Percentiles rank a stretch among this genome's conserved stretches.
Evolutionary conservation across 2,329 filamentous ascomycete species (phyloP).

Genomic region (Dactylonectria macrodidyma): DNA sequence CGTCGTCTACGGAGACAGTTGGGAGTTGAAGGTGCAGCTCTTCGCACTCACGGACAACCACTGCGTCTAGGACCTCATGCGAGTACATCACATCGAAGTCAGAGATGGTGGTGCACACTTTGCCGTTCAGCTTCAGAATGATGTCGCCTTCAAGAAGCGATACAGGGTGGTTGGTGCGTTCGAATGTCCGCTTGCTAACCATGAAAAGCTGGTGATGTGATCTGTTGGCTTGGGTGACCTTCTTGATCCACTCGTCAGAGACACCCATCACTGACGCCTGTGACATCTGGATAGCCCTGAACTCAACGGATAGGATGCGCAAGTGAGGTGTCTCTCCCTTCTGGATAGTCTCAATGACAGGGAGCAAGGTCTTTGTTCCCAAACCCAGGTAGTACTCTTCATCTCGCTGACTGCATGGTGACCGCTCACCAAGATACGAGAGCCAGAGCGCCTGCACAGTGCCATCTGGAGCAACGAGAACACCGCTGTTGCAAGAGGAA

Average conservation of each 20-base stretch:
- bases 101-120: conserved; percentile 92
- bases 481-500: conserved; percentile 93
- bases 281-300: conserved; percentile 95
- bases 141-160: conserved; percentile 92
- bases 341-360: conserved; percentile 90
- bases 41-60: conserved; percentile 88
- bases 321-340: conserved; percentile 84
- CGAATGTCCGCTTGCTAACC: conserved; percentile 90
- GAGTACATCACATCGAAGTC: conserved; percentile 98
- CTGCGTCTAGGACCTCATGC: conserved; percentile 84
- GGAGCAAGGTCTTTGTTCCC: conserved; percentile 88
- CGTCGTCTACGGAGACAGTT: conserved; percentile 89
- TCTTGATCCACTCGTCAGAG: conserved; percentile 93
- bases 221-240: conserved; percentile 89
- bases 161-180: conserved; percentile 63
- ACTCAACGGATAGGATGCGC: conserved; percentile 93
- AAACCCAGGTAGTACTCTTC: conserved; percentile 97
- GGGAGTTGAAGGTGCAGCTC: conserved; percentile 84
- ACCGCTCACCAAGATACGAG: conserved; percentile 94
- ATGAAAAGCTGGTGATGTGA: conserved; percentile 98
- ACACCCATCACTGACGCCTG: conserved; percentile 98
- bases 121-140: conserved; percentile 89
- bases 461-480: conserved; percentile 89
- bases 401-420: conserved; percentile 83
- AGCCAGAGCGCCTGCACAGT: conserved; percentile 97